Base-by-base conservation (phyloP, 2,329 filamentous ascomycete species). In the Ceratocystis ficicola region DNA sequence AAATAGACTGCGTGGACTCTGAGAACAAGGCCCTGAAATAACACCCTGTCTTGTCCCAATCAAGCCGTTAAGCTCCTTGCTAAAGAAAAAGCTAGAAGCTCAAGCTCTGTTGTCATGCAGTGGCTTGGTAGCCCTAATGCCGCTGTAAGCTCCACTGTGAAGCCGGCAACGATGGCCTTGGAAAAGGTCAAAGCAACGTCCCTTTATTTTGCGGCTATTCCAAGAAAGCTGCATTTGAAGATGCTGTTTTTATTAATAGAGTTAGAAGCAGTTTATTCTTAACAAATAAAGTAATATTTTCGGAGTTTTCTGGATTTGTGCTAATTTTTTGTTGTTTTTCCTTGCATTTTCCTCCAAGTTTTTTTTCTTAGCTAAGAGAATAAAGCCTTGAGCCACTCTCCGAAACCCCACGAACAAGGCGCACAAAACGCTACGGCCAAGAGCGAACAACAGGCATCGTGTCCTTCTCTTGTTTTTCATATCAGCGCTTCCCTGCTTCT, bases 401-500 rank as follows among this genome's bases (percentile, higher is more conserved):
- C 63, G 57, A 65, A 65, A 65, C 63, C 62, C 66, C 62, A 57
- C 57, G 66, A 67, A 62, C n/a, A 48, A 64, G 32, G 28, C 62
- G 41, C 32, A 62, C 32, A 57, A 57, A 61, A 59, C 20, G 32
- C 30, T 12, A 59, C 5, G 8, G n/a, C 17, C 8, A n/a, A 30
- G 25, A 30, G 44, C n/a, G 22, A 44, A 62, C 32, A 65, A 64
- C 55, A 67, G 66, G 28, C 57, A 67, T 67, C 66, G 66, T 67
- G 63, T 67, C 63, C 63, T 67, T 67, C 63, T 65, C 60, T 67
- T 65, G 50, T 65, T 59, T 50, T 48, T 61, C 57, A 48, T 65
- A 20, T 20, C 32, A 46, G 41, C 28, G 36, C 30, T 46, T 46
- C 28, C 63, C 61, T 59, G 52, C 36, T 28, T 46, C 36, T 41